These are phyloP conservation scores for Penicillium soppii DNA, from an alignment of 495 filamentous ascomycete genomes.

Conservation along the genomic window DNA sequence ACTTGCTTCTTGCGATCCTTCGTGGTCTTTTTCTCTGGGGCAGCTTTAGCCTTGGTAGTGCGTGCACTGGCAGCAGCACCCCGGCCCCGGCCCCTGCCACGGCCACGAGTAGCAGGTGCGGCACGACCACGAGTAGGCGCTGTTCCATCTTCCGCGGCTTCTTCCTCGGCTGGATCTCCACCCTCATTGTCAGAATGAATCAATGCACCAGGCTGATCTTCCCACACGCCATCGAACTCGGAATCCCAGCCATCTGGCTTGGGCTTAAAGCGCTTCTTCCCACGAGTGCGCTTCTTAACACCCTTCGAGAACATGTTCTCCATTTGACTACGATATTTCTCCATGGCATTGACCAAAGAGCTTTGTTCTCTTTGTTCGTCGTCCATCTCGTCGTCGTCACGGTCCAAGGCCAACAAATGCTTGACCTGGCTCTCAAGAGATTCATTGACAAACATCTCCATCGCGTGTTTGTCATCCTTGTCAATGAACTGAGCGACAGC, in stretches of 20 bases:
- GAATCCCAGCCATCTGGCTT: slow-evolving; percentile 82
- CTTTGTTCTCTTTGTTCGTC: slow-evolving; percentile 60
- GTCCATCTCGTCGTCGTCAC: slow-evolving; percentile 63
- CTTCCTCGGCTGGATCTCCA: slow-evolving; percentile 42
- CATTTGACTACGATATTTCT: slow-evolving; percentile 63
- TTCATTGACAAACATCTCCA: slow-evolving; percentile 85
- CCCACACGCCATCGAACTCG: slow-evolving; percentile 83
- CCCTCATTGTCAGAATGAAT: slow-evolving; percentile 56
- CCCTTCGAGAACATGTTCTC: slow-evolving; percentile 73
- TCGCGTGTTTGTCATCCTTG: slow-evolving; percentile 92
- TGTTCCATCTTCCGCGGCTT: slow-evolving; percentile 44
- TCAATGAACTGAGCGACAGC: slow-evolving; percentile 91
- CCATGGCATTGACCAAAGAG: slow-evolving; percentile 67
- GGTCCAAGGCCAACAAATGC: slow-evolving; percentile 63
- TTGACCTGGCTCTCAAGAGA: slow-evolving; percentile 75
- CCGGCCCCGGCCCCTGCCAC: slow-evolving; percentile 51
- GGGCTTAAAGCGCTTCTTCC: slow-evolving; percentile 66
- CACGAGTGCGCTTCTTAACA: slow-evolving; percentile 55
- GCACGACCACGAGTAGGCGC: slow-evolving; percentile 20
- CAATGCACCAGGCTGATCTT: slow-evolving; percentile 72
- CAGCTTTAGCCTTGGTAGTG: slow-evolving; percentile 38
- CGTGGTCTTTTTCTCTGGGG: slow-evolving; percentile 28
- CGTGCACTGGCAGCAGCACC: slow-evolving; percentile 40
- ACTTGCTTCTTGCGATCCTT: slow-evolving; percentile 44
- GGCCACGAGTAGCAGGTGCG: slow-evolving; percentile 42